phyloP scores from a whole-genome alignment of 2,329 filamentous ascomycete species.

The Pseudogymnoascus sp. region DNA sequence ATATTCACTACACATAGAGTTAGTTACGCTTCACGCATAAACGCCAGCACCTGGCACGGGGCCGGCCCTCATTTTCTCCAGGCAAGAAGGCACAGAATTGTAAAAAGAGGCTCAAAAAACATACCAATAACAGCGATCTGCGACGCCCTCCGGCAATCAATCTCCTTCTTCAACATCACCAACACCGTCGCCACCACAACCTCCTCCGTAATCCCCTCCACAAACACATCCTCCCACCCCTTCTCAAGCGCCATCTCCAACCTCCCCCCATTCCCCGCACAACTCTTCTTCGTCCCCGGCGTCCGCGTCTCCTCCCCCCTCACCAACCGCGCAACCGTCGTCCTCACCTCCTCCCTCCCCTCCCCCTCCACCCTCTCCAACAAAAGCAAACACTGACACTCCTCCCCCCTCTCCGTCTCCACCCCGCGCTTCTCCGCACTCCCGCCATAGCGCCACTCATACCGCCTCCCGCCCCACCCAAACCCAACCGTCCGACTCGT shows the following conservation, averaged over 20 bases:
- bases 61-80: not conserved
- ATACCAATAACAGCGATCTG: not conserved
- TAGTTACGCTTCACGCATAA: not conserved
- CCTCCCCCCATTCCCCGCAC: conserved; percentile 44
- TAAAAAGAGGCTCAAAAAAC: not conserved
- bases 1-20: not conserved
- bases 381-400: conserved; percentile 37
- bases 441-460: conserved; percentile 48
- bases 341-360: conserved; percentile 10
- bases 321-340: conserved; percentile 36
- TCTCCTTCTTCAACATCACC: conserved; percentile 57
- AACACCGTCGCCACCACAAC: conserved; percentile 48
- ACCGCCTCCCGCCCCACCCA: conserved; percentile 37
- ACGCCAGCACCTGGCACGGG: not conserved
- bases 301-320: conserved; percentile 35
- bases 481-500: conserved; percentile 40
- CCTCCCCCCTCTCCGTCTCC: conserved; percentile 38
- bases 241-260: conserved; percentile 36
- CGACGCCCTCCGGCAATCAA: conserved; percentile 34
- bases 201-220: conserved; percentile 37
- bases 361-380: conserved; percentile 37
- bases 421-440: conserved; percentile 36
- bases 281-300: conserved; percentile 29
- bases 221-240: conserved; percentile 27
- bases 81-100: not conserved